phyloP scores from a whole-genome alignment of 331 rosid genomes.

The Erythrophleum ivorense region DNA sequence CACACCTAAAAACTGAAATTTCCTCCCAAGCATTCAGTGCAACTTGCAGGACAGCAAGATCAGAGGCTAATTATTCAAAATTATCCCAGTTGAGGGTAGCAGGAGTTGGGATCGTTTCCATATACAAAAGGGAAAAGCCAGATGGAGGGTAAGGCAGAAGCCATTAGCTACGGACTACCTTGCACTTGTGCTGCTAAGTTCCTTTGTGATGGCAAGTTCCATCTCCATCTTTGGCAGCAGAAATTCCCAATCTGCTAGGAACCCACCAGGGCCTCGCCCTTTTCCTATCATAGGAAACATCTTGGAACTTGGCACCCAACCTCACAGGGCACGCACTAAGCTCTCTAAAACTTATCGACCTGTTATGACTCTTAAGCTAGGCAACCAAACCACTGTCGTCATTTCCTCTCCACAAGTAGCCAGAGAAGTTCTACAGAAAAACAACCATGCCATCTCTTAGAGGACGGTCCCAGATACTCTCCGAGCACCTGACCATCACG shows the following conservation, averaged over 20 bases:
- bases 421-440: not conserved
- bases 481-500: not conserved
- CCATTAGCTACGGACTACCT: no score
- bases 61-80: no score
- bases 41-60: no score
- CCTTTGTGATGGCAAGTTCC: not conserved
- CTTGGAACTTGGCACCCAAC: conserved; percentile 23
- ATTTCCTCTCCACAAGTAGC: not conserved
- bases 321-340: conserved; percentile 22
- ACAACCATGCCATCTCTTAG: not conserved
- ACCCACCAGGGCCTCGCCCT: conserved; percentile 38
- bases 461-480: not conserved
- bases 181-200: no score
- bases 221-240: not conserved
- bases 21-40: no score
- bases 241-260: not conserved
- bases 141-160: no score
- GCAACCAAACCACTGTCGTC: conserved; percentile 11
- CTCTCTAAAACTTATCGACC: conserved; percentile 42
- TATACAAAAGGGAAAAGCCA: no score
- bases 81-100: no score
- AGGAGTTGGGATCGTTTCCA: no score
- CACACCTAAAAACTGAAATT: no score
- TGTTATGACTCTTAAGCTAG: conserved; percentile 39
- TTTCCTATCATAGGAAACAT: conserved; percentile 41